phyloP scores from a whole-genome alignment of 2,329 filamentous ascomycete species.

The Aspergillus sp. region DNA sequence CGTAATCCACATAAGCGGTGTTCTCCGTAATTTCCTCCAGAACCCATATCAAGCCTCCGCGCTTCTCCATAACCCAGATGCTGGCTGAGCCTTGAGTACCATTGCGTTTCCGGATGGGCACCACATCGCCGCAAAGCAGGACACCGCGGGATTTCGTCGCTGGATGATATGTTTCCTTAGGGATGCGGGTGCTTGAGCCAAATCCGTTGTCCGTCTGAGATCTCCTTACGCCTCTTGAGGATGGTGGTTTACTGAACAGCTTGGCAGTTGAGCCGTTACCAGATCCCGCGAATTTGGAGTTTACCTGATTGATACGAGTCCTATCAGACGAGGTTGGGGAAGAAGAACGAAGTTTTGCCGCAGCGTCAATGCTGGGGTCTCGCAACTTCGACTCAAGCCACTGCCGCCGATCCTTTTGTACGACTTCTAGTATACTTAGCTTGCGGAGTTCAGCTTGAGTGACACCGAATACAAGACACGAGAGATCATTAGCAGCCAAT shows the following conservation, averaged over 20 bases:
- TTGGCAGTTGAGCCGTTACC: slow-evolving; percentile 82
- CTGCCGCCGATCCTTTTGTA: slow-evolving; percentile 76
- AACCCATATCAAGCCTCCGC: slow-evolving; percentile 91
- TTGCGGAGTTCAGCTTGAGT: slow-evolving; percentile 92
- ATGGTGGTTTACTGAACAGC: slow-evolving; percentile 73
- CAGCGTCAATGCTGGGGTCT: slow-evolving; percentile 51
- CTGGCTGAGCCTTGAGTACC: slow-evolving; percentile 87
- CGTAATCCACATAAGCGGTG: slow-evolving; percentile 67
- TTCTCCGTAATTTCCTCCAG: slow-evolving; percentile 97
- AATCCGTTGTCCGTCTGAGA: slow-evolving; percentile 55
- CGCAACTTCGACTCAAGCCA: slow-evolving; percentile 86
- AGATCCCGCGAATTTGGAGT: slow-evolving; percentile 49
- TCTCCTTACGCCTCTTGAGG: slow-evolving; percentile 43
- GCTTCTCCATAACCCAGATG: slow-evolving; percentile 97
- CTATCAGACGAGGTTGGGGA: slow-evolving; percentile 22
- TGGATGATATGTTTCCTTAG: slow-evolving; percentile 58
- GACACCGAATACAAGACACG: slow-evolving; percentile 97
- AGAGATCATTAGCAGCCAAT: slow-evolving; percentile 88
- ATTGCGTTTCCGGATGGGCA: slow-evolving; percentile 94
- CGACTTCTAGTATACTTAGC: slow-evolving; percentile 90
- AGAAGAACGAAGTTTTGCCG: slow-evolving; percentile 21
- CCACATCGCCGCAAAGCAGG: slow-evolving; percentile 91
- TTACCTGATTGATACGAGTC: slow-evolving; percentile 30
- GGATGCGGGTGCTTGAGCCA: slow-evolving; percentile 40
- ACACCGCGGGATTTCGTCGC: slow-evolving; percentile 78